Evolutionary conservation across 768 basidiomycete species (phyloP), one percentile per base, ranked within the genome.

Genomic region (Lactarius akahatsu): DNA sequence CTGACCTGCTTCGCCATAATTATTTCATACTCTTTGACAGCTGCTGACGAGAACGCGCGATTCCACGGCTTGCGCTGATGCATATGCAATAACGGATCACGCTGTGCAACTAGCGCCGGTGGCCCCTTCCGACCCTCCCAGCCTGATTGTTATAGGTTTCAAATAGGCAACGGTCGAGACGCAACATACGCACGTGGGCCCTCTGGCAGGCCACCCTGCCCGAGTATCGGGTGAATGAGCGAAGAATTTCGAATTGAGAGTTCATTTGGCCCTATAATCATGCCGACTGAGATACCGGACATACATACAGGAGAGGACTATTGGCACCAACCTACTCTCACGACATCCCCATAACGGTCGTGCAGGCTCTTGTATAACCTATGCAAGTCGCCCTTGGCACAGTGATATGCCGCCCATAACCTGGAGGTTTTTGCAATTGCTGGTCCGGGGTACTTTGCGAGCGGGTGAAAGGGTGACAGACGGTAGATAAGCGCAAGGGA

Each of bases 61-160:
- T 79, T 80, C 84, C 84, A 85, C 1, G 81, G 75, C 30, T 77
- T 77, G 11, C 83, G 78, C 7, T 82, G 77, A 6, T 78, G 75
- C 1, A 77, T 74, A 65, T 86, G 85, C 43, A 83, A 79, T 1
- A 74, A 72, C 62, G 78, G 78, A 68, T 82, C 75, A 47, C 78
- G 72, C 28, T 80, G 69, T n/a, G 74, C 75, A 65, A 81, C 77
- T 65, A 72, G 75, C 28, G 80, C 79, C 65, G 80, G 72, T 16
- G 50, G 10, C 8, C 83, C 34, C 4, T 34, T 16, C 16, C 13
- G 55, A 20, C 10, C 34, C 8, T 57, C 28, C 30, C 30, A 57
- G 3, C 34, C 34, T 57, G 9, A 3, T 30, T 15, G 1, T 18
- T 8, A 36, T n/a, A 0, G 3, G 7, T 55, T 11, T 23, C 32